phyloP scores from a whole-genome alignment of 495 filamentous ascomycete species.

The Diplogelasinospora grovesii region DNA sequence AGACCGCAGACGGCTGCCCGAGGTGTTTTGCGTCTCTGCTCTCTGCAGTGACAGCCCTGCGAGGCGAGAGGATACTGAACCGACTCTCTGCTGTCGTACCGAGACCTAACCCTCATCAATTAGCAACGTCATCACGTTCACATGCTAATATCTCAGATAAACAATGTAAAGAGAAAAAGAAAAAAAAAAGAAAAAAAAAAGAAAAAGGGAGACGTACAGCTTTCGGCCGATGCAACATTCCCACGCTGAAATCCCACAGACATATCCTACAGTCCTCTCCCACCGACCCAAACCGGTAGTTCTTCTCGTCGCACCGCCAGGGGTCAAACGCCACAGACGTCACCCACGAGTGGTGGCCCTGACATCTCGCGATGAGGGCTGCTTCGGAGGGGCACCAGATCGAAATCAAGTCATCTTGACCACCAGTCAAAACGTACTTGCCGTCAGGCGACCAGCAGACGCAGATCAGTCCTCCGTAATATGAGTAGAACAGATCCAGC shows the following conservation, averaged over 20 bases:
- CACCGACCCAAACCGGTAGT: conserved; percentile 91
- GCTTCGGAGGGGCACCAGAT: conserved; percentile 88
- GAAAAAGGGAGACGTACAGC: conserved; percentile 43
- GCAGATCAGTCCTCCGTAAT: conserved; percentile 87
- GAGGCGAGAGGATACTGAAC: conserved; percentile 53
- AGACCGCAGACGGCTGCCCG: conserved; percentile 54
- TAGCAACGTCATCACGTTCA: no score
- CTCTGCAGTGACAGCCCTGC: conserved; percentile 40
- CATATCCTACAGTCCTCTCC: conserved; percentile 87
- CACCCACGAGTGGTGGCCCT: conserved; percentile 92
- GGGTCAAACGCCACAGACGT: conserved; percentile 89
- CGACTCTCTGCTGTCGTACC: conserved; percentile 52
- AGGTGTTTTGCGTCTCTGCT: conserved; percentile 43
- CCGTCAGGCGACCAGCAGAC: conserved; percentile 98
- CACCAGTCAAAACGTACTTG: conserved; percentile 90
- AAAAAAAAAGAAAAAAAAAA: background rate
- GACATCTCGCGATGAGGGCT: conserved; percentile 82
- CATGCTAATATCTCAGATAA: background rate
- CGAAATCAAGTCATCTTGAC: conserved; percentile 89
- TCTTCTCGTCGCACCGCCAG: conserved; percentile 91
- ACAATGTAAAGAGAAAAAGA: no score
- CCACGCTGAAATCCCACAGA: conserved; percentile 95
- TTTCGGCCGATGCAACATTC: conserved; percentile 85
- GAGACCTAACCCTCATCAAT: conserved; percentile 29
- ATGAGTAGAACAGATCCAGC: conserved; percentile 76